These are phyloP conservation scores for Apophysomyces variabilis DNA, from an alignment of 371 early-diverging fungal species.

Conservation along the genomic window DNA sequence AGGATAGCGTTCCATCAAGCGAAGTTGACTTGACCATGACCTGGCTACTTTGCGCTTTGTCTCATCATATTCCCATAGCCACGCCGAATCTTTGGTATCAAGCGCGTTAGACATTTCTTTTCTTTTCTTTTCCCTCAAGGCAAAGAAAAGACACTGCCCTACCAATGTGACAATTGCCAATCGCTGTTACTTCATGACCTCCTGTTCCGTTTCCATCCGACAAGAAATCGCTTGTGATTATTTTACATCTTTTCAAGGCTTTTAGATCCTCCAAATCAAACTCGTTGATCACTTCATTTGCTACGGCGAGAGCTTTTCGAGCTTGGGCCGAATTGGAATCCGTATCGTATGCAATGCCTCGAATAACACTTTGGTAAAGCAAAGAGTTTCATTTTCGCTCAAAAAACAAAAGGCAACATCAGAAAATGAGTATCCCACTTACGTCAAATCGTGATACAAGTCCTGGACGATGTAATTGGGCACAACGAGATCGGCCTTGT, in stretches of 20 bases:
- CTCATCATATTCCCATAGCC: slow-evolving; percentile 95
- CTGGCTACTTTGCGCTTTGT: slow-evolving; percentile 95
- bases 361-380: slow-evolving; percentile 53
- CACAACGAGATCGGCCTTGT: slow-evolving; percentile 72
- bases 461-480: slow-evolving; percentile 68
- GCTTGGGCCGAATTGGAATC: slow-evolving; percentile 69
- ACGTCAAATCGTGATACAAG: slow-evolving; percentile 70
- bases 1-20: slow-evolving; percentile 85
- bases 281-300: slow-evolving; percentile 81
- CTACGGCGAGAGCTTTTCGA: slow-evolving; percentile 71
- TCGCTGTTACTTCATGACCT: slow-evolving; percentile 71
- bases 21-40: slow-evolving; percentile 89
- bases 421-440: slow-evolving; percentile 11
- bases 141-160: slow-evolving; percentile 31
- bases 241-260: slow-evolving; percentile 60
- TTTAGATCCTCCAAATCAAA: slow-evolving; percentile 61
- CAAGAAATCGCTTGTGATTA: slow-evolving; percentile 69
- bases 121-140: not conserved
- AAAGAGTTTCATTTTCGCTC: too few species aligned
- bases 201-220: slow-evolving; percentile 56
- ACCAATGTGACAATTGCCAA: slow-evolving; percentile 90
- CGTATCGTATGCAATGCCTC: slow-evolving; percentile 78
- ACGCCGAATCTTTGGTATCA: slow-evolving; percentile 59
- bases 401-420: too few species aligned
- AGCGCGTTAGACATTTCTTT: too few species aligned